Base-by-base conservation (phyloP, 2,329 filamentous ascomycete species). In the Penicillium corylophilum region DNA sequence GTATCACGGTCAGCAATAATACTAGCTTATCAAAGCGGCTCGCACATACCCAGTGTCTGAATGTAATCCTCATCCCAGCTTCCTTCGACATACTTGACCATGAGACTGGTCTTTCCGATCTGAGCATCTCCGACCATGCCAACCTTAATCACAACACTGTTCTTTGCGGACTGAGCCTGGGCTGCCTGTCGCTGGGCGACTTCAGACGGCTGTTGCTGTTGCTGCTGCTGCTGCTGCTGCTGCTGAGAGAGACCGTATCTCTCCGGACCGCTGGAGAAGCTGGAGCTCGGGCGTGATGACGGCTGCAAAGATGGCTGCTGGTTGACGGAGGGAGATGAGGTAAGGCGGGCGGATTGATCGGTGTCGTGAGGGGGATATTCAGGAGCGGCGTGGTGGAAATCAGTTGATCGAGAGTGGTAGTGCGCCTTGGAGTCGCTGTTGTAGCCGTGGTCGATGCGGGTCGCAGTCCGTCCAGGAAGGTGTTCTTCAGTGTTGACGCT, bases 1-100 rank as follows among this genome's bases (percentile, higher is more conserved):
- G 67, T 24, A 67, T 62, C 5, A 31, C 23, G 22, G 36, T 41
- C 23, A 41, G 39, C 13, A 41, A 16, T 1, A 8, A 23, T 33
- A 4, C 26, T 8, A n/a, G 7, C 2, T 22, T 18, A 28, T 33
- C 16, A 39, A 16, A 26, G 8, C 15, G 46, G 10, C 26, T 28
- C 24, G 49, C 26, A 47, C 78, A 56, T 74, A 87, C 84, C 94
- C 40, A 99, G 78, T 20, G 94, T 99, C 76, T 99, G 94, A 67
- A 99, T 99, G 74, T 99, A 99, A 72, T 99, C 94, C 76, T 99
- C 94, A 73, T 99, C 94, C 91, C 94, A 99, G 74, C 92, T 96
- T 54, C 94, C 94, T 76, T 99, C 94, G 50, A 99, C 94, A 69
- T 99, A 99, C 74, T 99, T 99, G 68, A 99, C 94, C 94, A 99